phyloP scores from a whole-genome alignment of 2,329 filamentous ascomycete genomes.

The Xylariales sp. region DNA sequence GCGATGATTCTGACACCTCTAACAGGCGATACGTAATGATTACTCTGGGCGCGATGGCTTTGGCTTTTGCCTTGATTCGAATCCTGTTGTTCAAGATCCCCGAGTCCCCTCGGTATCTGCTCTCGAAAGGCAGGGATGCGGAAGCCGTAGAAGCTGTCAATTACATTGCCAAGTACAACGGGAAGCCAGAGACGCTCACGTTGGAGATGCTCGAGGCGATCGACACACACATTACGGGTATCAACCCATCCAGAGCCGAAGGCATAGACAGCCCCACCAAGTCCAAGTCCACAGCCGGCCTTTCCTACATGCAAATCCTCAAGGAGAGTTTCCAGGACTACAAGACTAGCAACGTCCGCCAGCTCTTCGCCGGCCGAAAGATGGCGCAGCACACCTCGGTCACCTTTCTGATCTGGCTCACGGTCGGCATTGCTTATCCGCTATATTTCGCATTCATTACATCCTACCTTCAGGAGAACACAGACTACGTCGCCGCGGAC shows the following conservation, averaged over 20 bases:
- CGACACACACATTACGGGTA: slow-evolving; percentile 15
- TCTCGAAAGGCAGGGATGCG: slow-evolving; percentile 38
- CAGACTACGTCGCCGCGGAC: slow-evolving; percentile 20
- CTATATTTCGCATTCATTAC: slow-evolving; percentile 48
- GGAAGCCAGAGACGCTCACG: slow-evolving; percentile 29
- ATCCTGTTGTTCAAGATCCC: slow-evolving; percentile 42
- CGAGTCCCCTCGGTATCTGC: slow-evolving; percentile 42
- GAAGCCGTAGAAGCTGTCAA: slow-evolving; percentile 44
- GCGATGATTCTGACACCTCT: no score
- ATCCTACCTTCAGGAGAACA: slow-evolving; percentile 22
- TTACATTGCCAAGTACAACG: slow-evolving; percentile 37
- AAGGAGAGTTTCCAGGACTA: slow-evolving; percentile 48
- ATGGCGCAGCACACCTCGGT: slow-evolving; percentile 48
- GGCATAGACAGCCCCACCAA: slow-evolving; percentile 13
- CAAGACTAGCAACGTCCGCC: slow-evolving; percentile 43
- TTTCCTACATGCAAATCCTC: slow-evolving; percentile 21
- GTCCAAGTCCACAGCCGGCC: slow-evolving; percentile 13
- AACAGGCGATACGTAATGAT: slow-evolving; percentile 38
- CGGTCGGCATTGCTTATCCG: slow-evolving; percentile 53
- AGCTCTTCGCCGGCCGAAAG: slow-evolving; percentile 48
- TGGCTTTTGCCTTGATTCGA: slow-evolving; percentile 38
- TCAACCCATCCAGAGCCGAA: slow-evolving; percentile 12
- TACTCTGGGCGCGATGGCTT: slow-evolving; percentile 38
- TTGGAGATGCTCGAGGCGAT: slow-evolving; percentile 28
- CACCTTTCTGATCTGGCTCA: slow-evolving; percentile 52